Percentiles rank a stretch among this genome's conserved stretches.
These are phyloP conservation scores for Sordariomycetes sp. DNA, from an alignment of 2,329 filamentous ascomycete genomes.

Conservation along the genomic window DNA sequence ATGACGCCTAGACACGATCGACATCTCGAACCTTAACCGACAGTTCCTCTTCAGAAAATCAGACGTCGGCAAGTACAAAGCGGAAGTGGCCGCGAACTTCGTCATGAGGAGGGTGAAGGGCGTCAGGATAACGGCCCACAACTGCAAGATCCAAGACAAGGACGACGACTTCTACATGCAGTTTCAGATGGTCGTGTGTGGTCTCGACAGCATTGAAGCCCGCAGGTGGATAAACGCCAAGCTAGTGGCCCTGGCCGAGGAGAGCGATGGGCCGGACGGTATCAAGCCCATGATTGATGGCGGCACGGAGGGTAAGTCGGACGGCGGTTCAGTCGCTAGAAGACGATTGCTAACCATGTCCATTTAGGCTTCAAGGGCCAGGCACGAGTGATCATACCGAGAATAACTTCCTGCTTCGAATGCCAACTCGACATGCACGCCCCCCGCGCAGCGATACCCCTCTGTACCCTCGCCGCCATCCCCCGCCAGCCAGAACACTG, in stretches of 20 bases:
- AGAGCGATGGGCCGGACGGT: constrained; percentile 59
- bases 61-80: constrained; percentile 89
- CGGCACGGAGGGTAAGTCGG: constrained; percentile 64
- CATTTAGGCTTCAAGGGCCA: constrained; percentile 85
- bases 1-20: constrained; percentile 65
- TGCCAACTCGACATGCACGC: constrained; percentile 98
- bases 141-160: constrained; percentile 92
- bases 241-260: constrained; percentile 79
- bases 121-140: constrained; percentile 86
- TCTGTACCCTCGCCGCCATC: constrained; percentile 93
- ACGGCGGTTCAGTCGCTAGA: too few species aligned
- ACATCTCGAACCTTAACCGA: constrained; percentile 94
- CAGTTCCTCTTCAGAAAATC: constrained; percentile 89
- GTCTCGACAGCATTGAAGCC: constrained; percentile 92
- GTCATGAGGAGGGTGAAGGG: constrained; percentile 82
- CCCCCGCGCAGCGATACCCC: constrained; percentile 87
- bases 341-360: background rate
- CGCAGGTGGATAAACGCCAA: constrained; percentile 98
- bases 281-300: constrained; percentile 93
- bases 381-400: constrained; percentile 80
- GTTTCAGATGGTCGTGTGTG: constrained; percentile 87
- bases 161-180: constrained; percentile 95
- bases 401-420: constrained; percentile 91
- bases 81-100: constrained; percentile 82
- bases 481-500: constrained; percentile 96